These are phyloP conservation scores for Collybia mongolica DNA, from an alignment of 768 basidiomycete species.

Conservation along the genomic window DNA sequence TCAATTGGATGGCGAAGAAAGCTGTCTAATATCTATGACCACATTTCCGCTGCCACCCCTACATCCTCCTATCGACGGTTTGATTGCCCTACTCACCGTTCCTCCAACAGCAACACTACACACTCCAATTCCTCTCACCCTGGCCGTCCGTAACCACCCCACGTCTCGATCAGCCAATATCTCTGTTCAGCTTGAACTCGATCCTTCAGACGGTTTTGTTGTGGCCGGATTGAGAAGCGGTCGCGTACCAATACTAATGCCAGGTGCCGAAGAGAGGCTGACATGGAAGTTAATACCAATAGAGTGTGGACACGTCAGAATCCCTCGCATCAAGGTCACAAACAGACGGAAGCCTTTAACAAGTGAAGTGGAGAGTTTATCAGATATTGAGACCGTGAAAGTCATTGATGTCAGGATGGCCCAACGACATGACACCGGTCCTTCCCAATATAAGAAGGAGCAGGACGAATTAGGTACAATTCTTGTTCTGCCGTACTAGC, in stretches of 20 bases:
- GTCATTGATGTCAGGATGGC: constrained; percentile 55
- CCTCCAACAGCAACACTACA: constrained; percentile 69
- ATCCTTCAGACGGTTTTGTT: constrained; percentile 70
- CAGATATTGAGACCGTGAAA: constrained; percentile 45
- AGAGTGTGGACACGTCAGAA: constrained; percentile 65
- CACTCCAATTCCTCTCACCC: constrained; percentile 48
- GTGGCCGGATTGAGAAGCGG: constrained; percentile 73
- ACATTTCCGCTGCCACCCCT: constrained; percentile 61
- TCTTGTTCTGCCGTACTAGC: constrained; percentile 30
- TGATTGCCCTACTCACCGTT: constrained; percentile 65
- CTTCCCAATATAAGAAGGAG: not conserved
- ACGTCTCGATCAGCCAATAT: constrained; percentile 66
- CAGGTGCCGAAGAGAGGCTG: constrained; percentile 65
- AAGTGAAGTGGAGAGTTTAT: constrained; percentile 9
- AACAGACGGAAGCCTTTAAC: constrained; percentile 36
- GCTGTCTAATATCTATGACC: constrained; percentile 46
- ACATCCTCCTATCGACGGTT: constrained; percentile 53
- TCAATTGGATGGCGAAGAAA: constrained; percentile 44
- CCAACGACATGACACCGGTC: constrained; percentile 12
- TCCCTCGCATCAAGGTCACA: constrained; percentile 62
- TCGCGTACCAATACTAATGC: constrained; percentile 69
- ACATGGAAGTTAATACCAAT: constrained; percentile 71
- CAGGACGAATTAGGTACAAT: constrained; percentile 24
- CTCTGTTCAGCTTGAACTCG: constrained; percentile 70
- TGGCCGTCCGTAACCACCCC: constrained; percentile 67